These are phyloP conservation scores for Phytophthora cactorum DNA, from an alignment of 352 stramenopile species.

Conservation along the genomic window DNA sequence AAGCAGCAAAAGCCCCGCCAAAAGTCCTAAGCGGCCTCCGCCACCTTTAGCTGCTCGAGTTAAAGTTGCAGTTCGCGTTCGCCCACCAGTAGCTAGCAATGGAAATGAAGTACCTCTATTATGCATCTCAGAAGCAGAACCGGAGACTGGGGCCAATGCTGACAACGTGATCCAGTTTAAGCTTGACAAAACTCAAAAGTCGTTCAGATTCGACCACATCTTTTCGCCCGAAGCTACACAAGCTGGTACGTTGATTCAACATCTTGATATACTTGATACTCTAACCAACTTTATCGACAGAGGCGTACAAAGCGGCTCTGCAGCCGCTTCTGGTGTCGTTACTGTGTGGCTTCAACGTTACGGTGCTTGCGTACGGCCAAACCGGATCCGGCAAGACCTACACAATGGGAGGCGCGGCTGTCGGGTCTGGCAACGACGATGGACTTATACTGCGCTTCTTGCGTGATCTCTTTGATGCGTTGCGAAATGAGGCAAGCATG, in stretches of 20 bases:
- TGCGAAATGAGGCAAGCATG: slow-evolving; percentile 34
- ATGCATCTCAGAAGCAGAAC: slow-evolving; percentile 19
- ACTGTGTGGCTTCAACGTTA: slow-evolving; percentile 88
- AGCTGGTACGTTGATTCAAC: slow-evolving; percentile 32
- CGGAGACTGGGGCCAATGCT: neutral
- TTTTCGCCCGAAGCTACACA: slow-evolving; percentile 48
- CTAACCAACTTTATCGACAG: slow-evolving; percentile 27
- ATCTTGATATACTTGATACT: neutral
- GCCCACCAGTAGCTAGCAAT: slow-evolving; percentile 24
- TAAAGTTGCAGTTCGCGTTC: slow-evolving; percentile 73
- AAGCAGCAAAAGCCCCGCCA: slow-evolving; percentile 11
- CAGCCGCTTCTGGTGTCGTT: slow-evolving; percentile 80
- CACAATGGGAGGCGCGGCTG: slow-evolving; percentile 72
- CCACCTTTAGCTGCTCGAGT: slow-evolving; percentile 44
- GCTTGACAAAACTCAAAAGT: slow-evolving; percentile 49
- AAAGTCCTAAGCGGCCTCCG: slow-evolving; percentile 22
- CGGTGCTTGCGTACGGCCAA: slow-evolving; percentile 84
- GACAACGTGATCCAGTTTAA: slow-evolving; percentile 41
- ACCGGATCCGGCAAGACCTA: slow-evolving; percentile 85
- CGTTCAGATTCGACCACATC: slow-evolving; percentile 74
- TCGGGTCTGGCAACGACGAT: slow-evolving; percentile 41
- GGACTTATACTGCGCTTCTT: slow-evolving; percentile 83
- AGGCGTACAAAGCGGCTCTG: slow-evolving; percentile 71
- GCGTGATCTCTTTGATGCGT: slow-evolving; percentile 61
- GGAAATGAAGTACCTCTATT: slow-evolving; percentile 8